Percentiles rank a stretch among this genome's conserved stretches.
Conservation (phyloP, 352 stramenopile species). For the Pythium dissimile region DNA sequence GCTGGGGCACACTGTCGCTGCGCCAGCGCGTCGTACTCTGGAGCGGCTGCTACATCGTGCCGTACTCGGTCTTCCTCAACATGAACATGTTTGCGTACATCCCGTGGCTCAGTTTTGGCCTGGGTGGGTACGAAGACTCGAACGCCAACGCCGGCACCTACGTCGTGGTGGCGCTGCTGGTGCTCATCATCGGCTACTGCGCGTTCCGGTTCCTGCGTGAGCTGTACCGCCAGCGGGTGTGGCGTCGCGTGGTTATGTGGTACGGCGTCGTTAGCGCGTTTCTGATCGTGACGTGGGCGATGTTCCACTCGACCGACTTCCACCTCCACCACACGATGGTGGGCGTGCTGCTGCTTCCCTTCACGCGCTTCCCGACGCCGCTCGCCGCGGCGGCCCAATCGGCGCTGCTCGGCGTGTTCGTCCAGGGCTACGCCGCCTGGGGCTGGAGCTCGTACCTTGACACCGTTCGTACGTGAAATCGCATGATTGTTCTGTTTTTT, state of each 20-base stretch:
- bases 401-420: slow-evolving; percentile 47
- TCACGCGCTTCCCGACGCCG: slow-evolving; percentile 62
- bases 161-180: slow-evolving; percentile 42
- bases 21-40: slow-evolving; percentile 47
- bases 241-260: slow-evolving; percentile 30
- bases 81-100: slow-evolving; percentile 73
- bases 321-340: slow-evolving; percentile 80
- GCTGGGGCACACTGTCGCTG: slow-evolving; percentile 31
- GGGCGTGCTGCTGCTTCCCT: slow-evolving; percentile 51
- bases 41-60: slow-evolving; percentile 58
- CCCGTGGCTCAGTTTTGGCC: slow-evolving; percentile 67
- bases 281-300: slow-evolving; percentile 43
- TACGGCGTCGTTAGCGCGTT: slow-evolving; percentile 34
- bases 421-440: slow-evolving; percentile 76
- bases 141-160: slow-evolving; percentile 57
- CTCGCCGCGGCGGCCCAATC: slow-evolving; percentile 56
- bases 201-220: slow-evolving; percentile 36
- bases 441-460: slow-evolving; percentile 71
- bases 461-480: slow-evolving; percentile 41
- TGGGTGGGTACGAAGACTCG: slow-evolving; percentile 56
- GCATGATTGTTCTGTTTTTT: slow-evolving; percentile 1
- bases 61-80: slow-evolving; percentile 70
- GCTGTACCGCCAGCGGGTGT: slow-evolving; percentile 38
- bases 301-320: slow-evolving; percentile 60
- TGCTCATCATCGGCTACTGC: slow-evolving; percentile 28